A percentile compares a stretch with the other conserved stretches of the same genome.
These are phyloP conservation scores for Sideroxylon spinosum DNA, from an alignment of 179 eudicot genomes.

Conservation along the genomic window DNA sequence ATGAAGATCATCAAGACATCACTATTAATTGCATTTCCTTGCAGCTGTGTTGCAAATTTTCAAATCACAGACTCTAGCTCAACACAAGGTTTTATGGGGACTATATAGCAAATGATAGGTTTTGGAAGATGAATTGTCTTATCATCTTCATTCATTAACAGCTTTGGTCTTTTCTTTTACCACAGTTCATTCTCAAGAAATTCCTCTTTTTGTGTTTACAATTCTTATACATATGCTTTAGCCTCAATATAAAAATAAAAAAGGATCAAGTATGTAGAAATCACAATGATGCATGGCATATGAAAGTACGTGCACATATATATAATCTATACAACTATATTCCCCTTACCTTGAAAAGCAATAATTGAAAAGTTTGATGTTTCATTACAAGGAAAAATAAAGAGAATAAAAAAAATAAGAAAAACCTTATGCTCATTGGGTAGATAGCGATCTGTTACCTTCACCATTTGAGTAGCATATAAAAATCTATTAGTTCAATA, in stretches of 20 bases:
- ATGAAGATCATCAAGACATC: no score
- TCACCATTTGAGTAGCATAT: conserved; percentile 54
- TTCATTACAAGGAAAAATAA: conserved; percentile 17
- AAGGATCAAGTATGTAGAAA: neutral
- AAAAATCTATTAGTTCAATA: conserved; percentile 56
- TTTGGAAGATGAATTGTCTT: conserved; percentile 37
- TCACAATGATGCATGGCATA: neutral
- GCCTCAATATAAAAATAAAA: conserved; percentile 20
- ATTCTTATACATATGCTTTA: neutral
- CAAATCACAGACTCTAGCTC: no score
- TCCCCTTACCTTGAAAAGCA: neutral
- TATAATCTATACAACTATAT: neutral
- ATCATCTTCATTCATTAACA: conserved; percentile 22
- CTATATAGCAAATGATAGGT: conserved; percentile 77
- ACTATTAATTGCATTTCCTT: no score
- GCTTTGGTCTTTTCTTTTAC: conserved; percentile 37
- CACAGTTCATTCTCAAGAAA: conserved; percentile 23
- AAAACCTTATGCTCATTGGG: conserved; percentile 15
- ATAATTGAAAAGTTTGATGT: conserved; percentile 11
- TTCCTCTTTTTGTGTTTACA: conserved; percentile 34
- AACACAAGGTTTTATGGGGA: conserved; percentile 28
- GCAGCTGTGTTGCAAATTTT: no score
- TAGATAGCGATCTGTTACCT: conserved; percentile 34
- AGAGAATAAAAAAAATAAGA: neutral
- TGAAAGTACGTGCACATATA: neutral